A percentile compares a stretch with the other conserved stretches of the same genome.
Evolutionary conservation across 345 rosid genomes (phyloP).

Genomic region (Citropsis articulata): DNA sequence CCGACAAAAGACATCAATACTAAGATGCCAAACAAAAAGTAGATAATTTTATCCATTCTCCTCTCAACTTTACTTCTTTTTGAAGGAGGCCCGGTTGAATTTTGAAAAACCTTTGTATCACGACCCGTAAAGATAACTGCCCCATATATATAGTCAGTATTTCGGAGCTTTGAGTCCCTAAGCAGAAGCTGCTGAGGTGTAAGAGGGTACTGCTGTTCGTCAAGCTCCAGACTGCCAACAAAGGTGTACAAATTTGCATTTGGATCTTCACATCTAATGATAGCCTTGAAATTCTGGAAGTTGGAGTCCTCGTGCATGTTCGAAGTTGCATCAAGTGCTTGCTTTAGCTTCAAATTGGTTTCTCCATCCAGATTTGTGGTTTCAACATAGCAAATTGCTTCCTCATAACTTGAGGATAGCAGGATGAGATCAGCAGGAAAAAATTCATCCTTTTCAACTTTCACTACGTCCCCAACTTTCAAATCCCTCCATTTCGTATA

Average conservation of each 20-base stretch:
- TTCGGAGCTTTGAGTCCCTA: constrained; percentile 82
- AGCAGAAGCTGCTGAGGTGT: constrained; percentile 91
- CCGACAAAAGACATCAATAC: constrained; percentile 68
- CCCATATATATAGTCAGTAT: constrained; percentile 82
- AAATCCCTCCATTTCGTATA: constrained; percentile 70
- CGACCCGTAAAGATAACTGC: constrained; percentile 85
- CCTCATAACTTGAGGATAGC: constrained; percentile 82
- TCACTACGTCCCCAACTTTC: constrained; percentile 83
- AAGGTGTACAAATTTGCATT: constrained; percentile 85
- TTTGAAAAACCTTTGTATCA: constrained; percentile 92
- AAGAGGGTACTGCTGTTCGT: constrained; percentile 65
- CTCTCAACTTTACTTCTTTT: constrained; percentile 91
- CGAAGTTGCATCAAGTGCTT: constrained; percentile 63
- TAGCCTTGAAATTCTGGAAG: constrained; percentile 60
- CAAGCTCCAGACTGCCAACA: constrained; percentile 68
- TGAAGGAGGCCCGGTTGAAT: constrained; percentile 89
- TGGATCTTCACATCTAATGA: constrained; percentile 89
- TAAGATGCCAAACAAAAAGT: constrained; percentile 59
- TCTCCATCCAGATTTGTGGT: constrained; percentile 96
- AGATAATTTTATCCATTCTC: constrained; percentile 76
- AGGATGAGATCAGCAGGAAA: constrained; percentile 95
- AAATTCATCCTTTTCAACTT: constrained; percentile 90
- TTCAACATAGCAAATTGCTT: constrained; percentile 93
- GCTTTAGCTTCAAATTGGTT: constrained; percentile 87
- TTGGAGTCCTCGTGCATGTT: constrained; percentile 58